Percentiles rank a stretch among this genome's conserved stretches.
These are phyloP conservation scores for Plasmodium chabaudi DNA, from an alignment of 169 alveolate genomes.

Conservation along the genomic window DNA sequence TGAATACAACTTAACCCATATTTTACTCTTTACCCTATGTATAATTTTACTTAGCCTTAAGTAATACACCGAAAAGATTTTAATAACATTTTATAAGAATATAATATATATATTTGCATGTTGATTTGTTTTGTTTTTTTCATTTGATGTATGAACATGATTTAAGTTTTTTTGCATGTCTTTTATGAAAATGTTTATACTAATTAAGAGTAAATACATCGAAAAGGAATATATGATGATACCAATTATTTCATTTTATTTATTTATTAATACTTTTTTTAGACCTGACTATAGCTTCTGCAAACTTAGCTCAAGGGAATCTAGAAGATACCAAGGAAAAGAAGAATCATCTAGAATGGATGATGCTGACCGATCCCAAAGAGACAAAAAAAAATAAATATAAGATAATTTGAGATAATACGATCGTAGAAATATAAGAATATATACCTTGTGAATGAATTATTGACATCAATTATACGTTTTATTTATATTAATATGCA, in stretches of 20 bases:
- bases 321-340: constrained; percentile 36
- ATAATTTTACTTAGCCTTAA: constrained; percentile 74
- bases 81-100: neutral
- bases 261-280: neutral
- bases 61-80: constrained; percentile 21
- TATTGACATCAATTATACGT: neutral
- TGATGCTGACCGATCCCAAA: constrained; percentile 16
- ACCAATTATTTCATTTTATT: constrained; percentile 6
- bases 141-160: too few species aligned
- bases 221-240: too few species aligned
- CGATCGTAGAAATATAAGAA: neutral
- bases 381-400: constrained; percentile 41
- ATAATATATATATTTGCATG: neutral
- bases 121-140: neutral
- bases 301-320: constrained; percentile 15
- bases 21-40: constrained; percentile 70
- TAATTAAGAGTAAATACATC: too few species aligned
- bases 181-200: too few species aligned
- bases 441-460: neutral
- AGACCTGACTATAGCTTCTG: constrained; percentile 60
- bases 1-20: constrained; percentile 74
- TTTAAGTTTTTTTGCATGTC: too few species aligned
- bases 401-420: neutral
- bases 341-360: constrained; percentile 49
- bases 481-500: constrained; percentile 10